phyloP scores from a whole-genome alignment of 176 grass and related monocot genomes.

The Tillandsia leiboldiana region DNA sequence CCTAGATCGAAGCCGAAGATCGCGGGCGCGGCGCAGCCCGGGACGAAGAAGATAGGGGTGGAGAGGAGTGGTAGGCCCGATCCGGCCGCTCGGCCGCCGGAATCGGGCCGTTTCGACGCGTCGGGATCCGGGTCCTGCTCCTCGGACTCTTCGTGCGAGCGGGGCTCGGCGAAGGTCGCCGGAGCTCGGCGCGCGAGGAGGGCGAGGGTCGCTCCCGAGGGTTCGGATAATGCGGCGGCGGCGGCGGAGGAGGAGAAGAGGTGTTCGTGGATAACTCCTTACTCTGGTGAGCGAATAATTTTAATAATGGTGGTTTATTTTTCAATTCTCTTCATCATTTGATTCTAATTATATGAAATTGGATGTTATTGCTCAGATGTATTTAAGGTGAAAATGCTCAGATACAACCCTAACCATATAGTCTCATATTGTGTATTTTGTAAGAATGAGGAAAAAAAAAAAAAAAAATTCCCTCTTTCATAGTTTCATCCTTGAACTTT shows the following conservation, averaged over 20 bases:
- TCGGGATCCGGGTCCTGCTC: background rate
- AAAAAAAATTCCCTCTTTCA: too few relatives aligned
- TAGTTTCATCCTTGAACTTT: too few relatives aligned
- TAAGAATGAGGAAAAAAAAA: too few relatives aligned
- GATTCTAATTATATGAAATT: too few relatives aligned
- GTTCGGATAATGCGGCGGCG: background rate
- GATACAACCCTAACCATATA: too few relatives aligned
- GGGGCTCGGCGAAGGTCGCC: background rate
- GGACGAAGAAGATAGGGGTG: constrained; percentile 1
- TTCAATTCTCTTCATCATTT: background rate
- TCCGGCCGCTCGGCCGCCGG: background rate
- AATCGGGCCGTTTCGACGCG: background rate
- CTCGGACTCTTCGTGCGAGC: constrained; percentile 1
- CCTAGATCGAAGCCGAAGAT: too few relatives aligned
- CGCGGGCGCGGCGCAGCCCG: background rate
- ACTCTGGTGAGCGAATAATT: constrained; percentile 25
- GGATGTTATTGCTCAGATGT: background rate
- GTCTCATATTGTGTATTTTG: too few relatives aligned
- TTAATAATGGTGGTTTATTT: too few relatives aligned
- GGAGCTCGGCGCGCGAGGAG: background rate
- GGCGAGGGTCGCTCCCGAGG: too few relatives aligned
- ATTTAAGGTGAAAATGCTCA: background rate
- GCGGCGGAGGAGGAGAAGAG: constrained; percentile 11
- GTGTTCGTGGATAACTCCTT: constrained; percentile 47
- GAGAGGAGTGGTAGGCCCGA: background rate